A percentile compares a stretch with the other conserved stretches of the same genome.
Conservation (phyloP, 2,329 filamentous ascomycete species). For the Neonectria sp. region DNA sequence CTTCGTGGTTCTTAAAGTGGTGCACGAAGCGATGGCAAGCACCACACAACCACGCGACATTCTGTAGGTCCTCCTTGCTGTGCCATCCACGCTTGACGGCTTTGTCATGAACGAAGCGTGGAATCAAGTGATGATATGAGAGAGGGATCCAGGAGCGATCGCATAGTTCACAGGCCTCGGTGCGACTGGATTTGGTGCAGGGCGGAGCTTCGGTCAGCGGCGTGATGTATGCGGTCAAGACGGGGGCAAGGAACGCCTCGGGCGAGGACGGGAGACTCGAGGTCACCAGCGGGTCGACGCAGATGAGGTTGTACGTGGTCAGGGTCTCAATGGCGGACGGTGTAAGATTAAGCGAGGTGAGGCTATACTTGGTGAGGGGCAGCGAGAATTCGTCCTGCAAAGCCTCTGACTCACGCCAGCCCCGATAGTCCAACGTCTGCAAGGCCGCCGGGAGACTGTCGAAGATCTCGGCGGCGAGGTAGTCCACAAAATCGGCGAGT, state of each 20-base stretch:
- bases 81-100: slow-evolving; percentile 86
- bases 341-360: slow-evolving; percentile 66
- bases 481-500: slow-evolving; percentile 85
- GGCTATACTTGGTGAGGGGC: slow-evolving; percentile 69
- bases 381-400: slow-evolving; percentile 71
- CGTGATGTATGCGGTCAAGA: slow-evolving; percentile 75
- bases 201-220: slow-evolving; percentile 74
- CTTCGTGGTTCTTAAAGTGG: slow-evolving; percentile 81
- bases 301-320: slow-evolving; percentile 74
- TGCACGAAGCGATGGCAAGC: slow-evolving; percentile 90
- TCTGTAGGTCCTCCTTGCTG: slow-evolving; percentile 79
- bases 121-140: slow-evolving; percentile 90
- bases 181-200: slow-evolving; percentile 70
- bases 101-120: slow-evolving; percentile 82
- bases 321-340: slow-evolving; percentile 77
- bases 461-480: slow-evolving; percentile 81
- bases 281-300: slow-evolving; percentile 52
- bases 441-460: slow-evolving; percentile 73
- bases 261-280: slow-evolving; percentile 56
- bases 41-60: slow-evolving; percentile 88
- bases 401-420: slow-evolving; percentile 56
- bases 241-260: slow-evolving; percentile 73
- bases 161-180: slow-evolving; percentile 81
- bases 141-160: slow-evolving; percentile 80
- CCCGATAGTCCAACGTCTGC: slow-evolving; percentile 72